These are phyloP conservation scores for Naganishia sp. DNA, from an alignment of 1,284 basidiomycete species.

Conservation along the genomic window DNA sequence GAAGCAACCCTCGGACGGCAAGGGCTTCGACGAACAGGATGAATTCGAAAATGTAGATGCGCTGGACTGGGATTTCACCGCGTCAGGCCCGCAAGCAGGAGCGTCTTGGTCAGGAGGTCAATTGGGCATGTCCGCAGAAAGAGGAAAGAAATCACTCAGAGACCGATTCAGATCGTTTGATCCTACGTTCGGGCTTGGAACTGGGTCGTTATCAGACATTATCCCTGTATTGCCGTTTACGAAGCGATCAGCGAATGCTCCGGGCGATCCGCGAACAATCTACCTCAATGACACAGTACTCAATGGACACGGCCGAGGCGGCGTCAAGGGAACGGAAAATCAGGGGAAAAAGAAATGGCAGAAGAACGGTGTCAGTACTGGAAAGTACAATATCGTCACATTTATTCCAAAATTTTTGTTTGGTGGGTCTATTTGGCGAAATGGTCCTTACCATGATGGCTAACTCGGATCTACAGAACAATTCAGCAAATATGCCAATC, in stretches of 20 bases:
- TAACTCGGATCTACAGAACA: conserved; percentile 65
- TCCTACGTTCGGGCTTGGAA: conserved; percentile 43
- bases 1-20: conserved; percentile 6
- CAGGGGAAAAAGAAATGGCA: conserved; percentile 60
- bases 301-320: conserved; percentile 57
- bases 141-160: conserved; percentile 9
- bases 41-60: conserved; percentile 26
- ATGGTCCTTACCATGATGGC: background rate
- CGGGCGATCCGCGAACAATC: conserved; percentile 57
- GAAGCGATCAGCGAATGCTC: conserved; percentile 43
- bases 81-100: conserved; percentile 8
- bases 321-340: conserved; percentile 35
- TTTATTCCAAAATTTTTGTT: conserved; percentile 92
- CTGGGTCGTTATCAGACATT: conserved; percentile 24
- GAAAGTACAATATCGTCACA: conserved; percentile 87
- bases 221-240: conserved; percentile 31
- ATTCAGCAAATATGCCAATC: conserved; percentile 97
- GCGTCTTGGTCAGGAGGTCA: background rate
- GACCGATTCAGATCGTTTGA: conserved; percentile 27
- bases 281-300: conserved; percentile 67
- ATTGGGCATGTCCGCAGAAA: conserved; percentile 5
- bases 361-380: conserved; percentile 87
- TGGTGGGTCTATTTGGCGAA: conserved; percentile 61
- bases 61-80: conserved; percentile 33
- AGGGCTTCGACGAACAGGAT: conserved; percentile 23